Evolutionary conservation across 2,329 filamentous ascomycete species (phyloP).

Genomic region (Orbilia brochopaga): DNA sequence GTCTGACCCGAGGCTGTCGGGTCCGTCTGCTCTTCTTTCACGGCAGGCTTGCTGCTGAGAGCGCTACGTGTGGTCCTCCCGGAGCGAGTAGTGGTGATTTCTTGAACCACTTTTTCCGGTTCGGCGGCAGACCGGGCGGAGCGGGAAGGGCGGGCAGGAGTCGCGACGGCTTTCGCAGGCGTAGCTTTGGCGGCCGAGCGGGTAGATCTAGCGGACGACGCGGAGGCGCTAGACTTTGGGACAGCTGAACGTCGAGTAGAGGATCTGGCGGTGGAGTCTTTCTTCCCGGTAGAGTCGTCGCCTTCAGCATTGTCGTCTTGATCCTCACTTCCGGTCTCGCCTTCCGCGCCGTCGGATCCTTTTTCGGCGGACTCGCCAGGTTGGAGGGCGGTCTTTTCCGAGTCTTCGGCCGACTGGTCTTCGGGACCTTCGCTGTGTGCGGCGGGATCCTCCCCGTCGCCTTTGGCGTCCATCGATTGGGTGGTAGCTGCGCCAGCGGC

Average conservation of each 20-base stretch:
- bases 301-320: slow-evolving; percentile 5
- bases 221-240: slow-evolving; percentile 17
- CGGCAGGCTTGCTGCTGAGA: slow-evolving; percentile 32
- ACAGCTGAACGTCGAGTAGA: slow-evolving; percentile 32
- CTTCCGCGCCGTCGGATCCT: neutral
- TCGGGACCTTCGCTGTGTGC: neutral
- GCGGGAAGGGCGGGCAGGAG: slow-evolving; percentile 5
- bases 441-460: neutral
- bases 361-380: neutral
- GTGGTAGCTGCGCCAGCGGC: no score
- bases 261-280: slow-evolving; percentile 20
- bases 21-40: slow-evolving; percentile 27
- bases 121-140: slow-evolving; percentile 17
- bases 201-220: slow-evolving; percentile 3
- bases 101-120: slow-evolving; percentile 42
- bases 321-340: neutral
- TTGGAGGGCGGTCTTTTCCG: neutral
- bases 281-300: slow-evolving; percentile 21
- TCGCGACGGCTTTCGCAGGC: neutral
- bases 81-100: slow-evolving; percentile 44
- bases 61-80: slow-evolving; percentile 46
- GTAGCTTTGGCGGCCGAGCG: slow-evolving; percentile 18
- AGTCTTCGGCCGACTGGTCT: neutral
- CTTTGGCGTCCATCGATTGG: slow-evolving; percentile 4
- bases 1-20: slow-evolving; percentile 9